Percentiles rank a stretch among this genome's conserved stretches.
phyloP scores from a whole-genome alignment of 371 early-diverging fungal genomes.

The Syncephalastrum sp. region DNA sequence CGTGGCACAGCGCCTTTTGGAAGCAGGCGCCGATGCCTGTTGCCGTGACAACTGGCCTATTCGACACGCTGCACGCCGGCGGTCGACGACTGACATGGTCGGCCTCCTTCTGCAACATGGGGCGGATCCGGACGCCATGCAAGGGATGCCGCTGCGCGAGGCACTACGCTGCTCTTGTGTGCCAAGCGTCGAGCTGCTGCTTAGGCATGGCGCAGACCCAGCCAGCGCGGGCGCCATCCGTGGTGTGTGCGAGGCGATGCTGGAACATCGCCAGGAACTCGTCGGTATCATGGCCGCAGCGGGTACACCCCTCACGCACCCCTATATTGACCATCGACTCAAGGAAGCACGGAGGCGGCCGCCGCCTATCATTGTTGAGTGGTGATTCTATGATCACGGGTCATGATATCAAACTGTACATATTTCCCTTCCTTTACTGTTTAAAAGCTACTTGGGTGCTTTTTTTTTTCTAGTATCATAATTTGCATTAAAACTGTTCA shows the following conservation, averaged over 20 bases:
- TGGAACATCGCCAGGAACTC: background rate
- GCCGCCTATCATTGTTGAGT: too few relatives aligned
- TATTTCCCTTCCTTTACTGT: too few relatives aligned
- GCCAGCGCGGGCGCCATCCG: conserved; percentile 19
- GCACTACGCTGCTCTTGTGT: conserved; percentile 16
- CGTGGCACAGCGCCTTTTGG: conserved; percentile 16
- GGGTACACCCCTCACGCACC: conserved; percentile 3
- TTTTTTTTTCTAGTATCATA: too few relatives aligned
- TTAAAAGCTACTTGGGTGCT: too few relatives aligned
- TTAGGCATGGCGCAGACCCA: conserved; percentile 29
- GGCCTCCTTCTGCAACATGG: conserved; percentile 8
- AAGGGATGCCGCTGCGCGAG: conserved; percentile 23
- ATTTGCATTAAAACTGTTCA: conserved; percentile 7
- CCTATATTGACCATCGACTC: too few relatives aligned
- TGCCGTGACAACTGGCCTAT: conserved; percentile 26
- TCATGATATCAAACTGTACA: too few relatives aligned
- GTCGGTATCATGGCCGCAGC: conserved; percentile 8
- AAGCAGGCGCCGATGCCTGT: conserved; percentile 26
- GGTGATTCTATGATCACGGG: too few relatives aligned
- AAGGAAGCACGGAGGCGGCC: too few relatives aligned
- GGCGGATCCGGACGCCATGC: conserved; percentile 10
- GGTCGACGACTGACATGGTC: conserved; percentile 7
- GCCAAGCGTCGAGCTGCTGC: conserved; percentile 5
- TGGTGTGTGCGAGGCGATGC: conserved; percentile 12
- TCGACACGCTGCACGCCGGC: conserved; percentile 18